Conservation (phyloP, 148 eudicot genomes). For the Silene conica region DNA sequence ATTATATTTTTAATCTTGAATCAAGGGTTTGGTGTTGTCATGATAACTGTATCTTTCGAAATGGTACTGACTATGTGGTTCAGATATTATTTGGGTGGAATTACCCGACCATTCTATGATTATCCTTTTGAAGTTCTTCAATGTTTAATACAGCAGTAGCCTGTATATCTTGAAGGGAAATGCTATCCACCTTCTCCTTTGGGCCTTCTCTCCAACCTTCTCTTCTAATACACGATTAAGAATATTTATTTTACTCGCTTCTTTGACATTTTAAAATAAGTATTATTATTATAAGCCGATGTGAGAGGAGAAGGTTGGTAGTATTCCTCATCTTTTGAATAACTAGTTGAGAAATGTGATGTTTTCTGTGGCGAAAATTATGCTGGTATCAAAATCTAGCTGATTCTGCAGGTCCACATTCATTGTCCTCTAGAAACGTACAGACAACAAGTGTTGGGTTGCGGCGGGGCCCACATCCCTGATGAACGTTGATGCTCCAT, state of each 20-base stretch:
- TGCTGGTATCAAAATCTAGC: constrained; percentile 6
- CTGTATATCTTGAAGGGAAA: not conserved
- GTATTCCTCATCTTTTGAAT: too few relatives aligned
- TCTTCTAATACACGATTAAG: too few relatives aligned
- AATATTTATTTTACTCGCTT: too few relatives aligned
- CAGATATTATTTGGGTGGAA: not conserved
- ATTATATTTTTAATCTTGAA: not conserved
- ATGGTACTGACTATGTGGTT: not conserved
- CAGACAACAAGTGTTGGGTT: constrained; percentile 11
- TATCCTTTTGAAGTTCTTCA: not conserved
- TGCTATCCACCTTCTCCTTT: too few relatives aligned
- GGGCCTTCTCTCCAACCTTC: too few relatives aligned
- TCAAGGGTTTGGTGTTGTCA: not conserved
- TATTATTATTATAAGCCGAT: too few relatives aligned
- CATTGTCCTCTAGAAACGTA: not conserved
- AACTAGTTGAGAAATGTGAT: not conserved
- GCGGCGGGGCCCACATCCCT: constrained; percentile 12
- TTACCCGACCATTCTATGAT: not conserved
- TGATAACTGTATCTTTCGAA: not conserved
- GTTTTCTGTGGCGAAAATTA: constrained; percentile 13
- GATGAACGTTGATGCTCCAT: constrained; percentile 19
- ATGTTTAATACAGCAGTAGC: not conserved
- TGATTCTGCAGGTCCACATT: constrained; percentile 11
- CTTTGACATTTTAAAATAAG: too few relatives aligned
- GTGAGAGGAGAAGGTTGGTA: too few relatives aligned